Base-by-base conservation (phyloP, 2,329 filamentous ascomycete species). In the Cordyceps javanica region DNA sequence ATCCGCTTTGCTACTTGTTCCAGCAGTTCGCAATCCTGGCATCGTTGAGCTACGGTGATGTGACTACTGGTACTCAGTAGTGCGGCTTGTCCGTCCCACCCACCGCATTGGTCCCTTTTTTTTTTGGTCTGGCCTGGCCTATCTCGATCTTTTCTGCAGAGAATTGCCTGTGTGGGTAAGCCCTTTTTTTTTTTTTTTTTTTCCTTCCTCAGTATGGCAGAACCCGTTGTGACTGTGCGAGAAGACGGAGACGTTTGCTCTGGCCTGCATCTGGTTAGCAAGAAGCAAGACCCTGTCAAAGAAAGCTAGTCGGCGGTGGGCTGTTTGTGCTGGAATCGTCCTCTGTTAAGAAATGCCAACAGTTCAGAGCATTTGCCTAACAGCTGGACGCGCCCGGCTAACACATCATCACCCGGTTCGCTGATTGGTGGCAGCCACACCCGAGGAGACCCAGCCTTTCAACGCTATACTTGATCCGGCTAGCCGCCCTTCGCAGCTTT, bases 71-170 rank as follows among this genome's bases (percentile, higher is more conserved):
- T n/a, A n/a, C n/a, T n/a, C n/a, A n/a, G n/a, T n/a, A n/a, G 49
- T 30, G 21, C 30, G 41, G 42, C 39, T 32, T 32, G 41, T 23
- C 32, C 53, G 53, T 55, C 53, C 42, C 53, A 55, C 53, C 53
- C 53, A 55, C 53, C 53, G 16, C 36, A 39, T 55, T 32, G 19
- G 41, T 23, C 48, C 21, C 42, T 14, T 48, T 44, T 53, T 39
- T 28, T 50, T 19, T 50, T 41, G 16, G 21, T 13, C 21, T 16
- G 23, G 41, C 52, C 30, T 23, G 30, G 52, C 32, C 34, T 41
- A 41, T 56, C 53, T 56, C 53, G 44, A 56, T 49, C 42, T 11
- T 48, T 48, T n/a, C 36, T 23, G n/a, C 53, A 48, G 32, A 56
- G n/a, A n/a, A 45, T 25, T 3, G 23, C 38, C 10, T 23, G 21